Conservation (phyloP, 1,284 basidiomycete species). For the Sporisorium graminicola region DNA sequence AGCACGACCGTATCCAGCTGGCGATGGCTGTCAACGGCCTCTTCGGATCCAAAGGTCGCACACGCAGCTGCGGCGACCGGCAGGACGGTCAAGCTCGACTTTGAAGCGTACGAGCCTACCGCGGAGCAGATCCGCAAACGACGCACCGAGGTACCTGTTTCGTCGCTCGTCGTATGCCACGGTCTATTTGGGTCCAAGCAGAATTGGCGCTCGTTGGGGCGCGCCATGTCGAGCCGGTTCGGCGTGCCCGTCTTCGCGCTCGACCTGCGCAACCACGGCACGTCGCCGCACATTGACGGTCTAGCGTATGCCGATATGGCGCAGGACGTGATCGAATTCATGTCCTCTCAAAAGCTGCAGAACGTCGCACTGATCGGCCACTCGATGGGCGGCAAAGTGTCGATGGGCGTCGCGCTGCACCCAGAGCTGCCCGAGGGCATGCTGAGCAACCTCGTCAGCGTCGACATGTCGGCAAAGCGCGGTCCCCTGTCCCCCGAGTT, state of each 20-base stretch:
- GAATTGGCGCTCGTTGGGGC: conserved; percentile 81
- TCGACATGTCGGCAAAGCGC: conserved; percentile 81
- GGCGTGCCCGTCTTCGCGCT: conserved; percentile 79
- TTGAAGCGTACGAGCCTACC: conserved; percentile 42
- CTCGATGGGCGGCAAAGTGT: conserved; percentile 91
- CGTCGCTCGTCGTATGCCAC: conserved; percentile 72
- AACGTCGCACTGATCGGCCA: conserved; percentile 83
- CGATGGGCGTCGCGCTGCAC: conserved; percentile 81
- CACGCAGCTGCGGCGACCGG: conserved; percentile 37
- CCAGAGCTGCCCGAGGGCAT: conserved; percentile 70
- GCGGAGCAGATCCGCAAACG: conserved; percentile 9
- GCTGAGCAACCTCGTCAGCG: conserved; percentile 79
- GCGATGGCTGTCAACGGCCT: conserved; percentile 26
- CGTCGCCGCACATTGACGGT: conserved; percentile 78
- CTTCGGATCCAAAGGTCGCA: conserved; percentile 30
- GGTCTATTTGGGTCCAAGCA: conserved; percentile 79
- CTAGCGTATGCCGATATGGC: conserved; percentile 82
- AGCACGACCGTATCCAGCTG: not conserved
- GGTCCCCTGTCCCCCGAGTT: conserved; percentile 76
- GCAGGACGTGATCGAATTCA: conserved; percentile 76
- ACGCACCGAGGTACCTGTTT: conserved; percentile 19
- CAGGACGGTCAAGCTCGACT: conserved; percentile 44
- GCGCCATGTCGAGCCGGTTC: conserved; percentile 76
- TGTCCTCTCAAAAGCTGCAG: conserved; percentile 69
- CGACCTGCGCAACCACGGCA: conserved; percentile 87